A percentile compares a stretch with the other conserved stretches of the same genome.
Evolutionary conservation across 2,329 filamentous ascomycete genomes (phyloP).

Genomic region (Sarocladiaceae sp.): DNA sequence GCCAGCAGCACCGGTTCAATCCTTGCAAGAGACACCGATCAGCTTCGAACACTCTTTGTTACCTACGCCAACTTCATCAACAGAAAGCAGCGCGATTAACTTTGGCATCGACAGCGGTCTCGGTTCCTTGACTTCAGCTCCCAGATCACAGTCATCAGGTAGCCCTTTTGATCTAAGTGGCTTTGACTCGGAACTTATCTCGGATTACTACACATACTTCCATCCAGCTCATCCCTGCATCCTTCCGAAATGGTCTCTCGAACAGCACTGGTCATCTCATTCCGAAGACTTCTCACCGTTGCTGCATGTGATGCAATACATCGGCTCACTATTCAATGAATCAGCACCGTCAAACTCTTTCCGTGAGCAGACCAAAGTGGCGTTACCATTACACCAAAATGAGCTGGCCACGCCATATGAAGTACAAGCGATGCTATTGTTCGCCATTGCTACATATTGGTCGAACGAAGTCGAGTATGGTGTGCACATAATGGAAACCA

Average conservation of each 20-base stretch:
- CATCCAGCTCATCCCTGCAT: slow-evolving; percentile 55
- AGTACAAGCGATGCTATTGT: slow-evolving; percentile 67
- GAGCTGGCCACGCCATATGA: slow-evolving; percentile 56
- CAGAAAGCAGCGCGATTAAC: not conserved
- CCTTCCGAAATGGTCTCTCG: slow-evolving; percentile 47
- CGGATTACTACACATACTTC: slow-evolving; percentile 51
- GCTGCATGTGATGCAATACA: slow-evolving; percentile 50
- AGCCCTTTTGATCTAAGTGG: not conserved
- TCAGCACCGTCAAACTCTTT: slow-evolving; percentile 35
- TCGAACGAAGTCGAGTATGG: slow-evolving; percentile 68
- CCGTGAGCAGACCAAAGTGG: slow-evolving; percentile 54
- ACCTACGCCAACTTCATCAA: not conserved
- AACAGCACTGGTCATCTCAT: slow-evolving; percentile 14
- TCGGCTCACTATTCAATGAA: slow-evolving; percentile 49
- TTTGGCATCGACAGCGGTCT: not conserved
- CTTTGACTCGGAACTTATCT: slow-evolving; percentile 1
- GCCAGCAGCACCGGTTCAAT: not conserved
- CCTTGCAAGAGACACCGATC: not conserved
- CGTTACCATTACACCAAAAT: slow-evolving; percentile 43
- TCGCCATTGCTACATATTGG: slow-evolving; percentile 75
- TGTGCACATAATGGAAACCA: slow-evolving; percentile 60
- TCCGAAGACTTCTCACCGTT: slow-evolving; percentile 26
- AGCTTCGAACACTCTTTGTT: not conserved
- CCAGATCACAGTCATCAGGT: not conserved
- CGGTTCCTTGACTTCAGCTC: not conserved